Evolutionary conservation across 345 rosid species (phyloP).

Genomic region (Cardamine resedifolia): DNA sequence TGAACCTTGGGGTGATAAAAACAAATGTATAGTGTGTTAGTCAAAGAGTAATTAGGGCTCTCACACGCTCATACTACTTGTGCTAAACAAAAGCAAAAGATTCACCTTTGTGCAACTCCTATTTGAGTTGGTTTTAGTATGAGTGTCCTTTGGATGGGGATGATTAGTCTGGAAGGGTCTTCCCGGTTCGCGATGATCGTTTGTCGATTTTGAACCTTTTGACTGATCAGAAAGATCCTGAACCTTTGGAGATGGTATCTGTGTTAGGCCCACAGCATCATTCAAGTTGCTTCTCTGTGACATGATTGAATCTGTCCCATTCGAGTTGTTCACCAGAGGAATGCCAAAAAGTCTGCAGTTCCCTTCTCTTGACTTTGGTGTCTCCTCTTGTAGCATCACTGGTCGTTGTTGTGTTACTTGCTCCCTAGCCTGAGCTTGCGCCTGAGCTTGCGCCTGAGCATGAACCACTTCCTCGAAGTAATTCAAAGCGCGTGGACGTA

Average conservation of each 20-base stretch:
- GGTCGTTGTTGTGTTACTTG: conserved; percentile 41
- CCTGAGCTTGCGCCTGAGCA: conserved; percentile 46
- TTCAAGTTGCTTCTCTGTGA: conserved; percentile 34
- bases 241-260: conserved; percentile 38
- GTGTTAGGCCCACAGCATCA: conserved; percentile 25
- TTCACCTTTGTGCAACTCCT: conserved; percentile 82
- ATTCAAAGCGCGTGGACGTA: conserved; percentile 44
- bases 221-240: conserved; percentile 42
- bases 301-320: conserved; percentile 34
- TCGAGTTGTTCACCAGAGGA: conserved; percentile 50
- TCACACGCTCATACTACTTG: not conserved
- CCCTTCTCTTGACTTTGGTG: conserved; percentile 48
- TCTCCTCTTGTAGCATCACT: conserved; percentile 39
- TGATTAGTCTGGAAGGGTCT: conserved; percentile 39
- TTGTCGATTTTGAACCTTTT: conserved; percentile 41
- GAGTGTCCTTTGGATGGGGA: conserved; percentile 44
- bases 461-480: conserved; percentile 43
- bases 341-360: conserved; percentile 78
- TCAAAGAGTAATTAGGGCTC: not conserved
- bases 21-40: not conserved
- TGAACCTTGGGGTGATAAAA: conserved; percentile 54
- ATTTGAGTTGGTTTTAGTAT: conserved; percentile 43
- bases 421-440: conserved; percentile 43
- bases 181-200: conserved; percentile 47
- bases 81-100: not conserved